Evolutionary conservation across 225 moss, liverwort and hornwort species (phyloP), one percentile per base, ranked within the genome.

Genomic region (Bryoerythrophyllum caledonicum): DNA sequence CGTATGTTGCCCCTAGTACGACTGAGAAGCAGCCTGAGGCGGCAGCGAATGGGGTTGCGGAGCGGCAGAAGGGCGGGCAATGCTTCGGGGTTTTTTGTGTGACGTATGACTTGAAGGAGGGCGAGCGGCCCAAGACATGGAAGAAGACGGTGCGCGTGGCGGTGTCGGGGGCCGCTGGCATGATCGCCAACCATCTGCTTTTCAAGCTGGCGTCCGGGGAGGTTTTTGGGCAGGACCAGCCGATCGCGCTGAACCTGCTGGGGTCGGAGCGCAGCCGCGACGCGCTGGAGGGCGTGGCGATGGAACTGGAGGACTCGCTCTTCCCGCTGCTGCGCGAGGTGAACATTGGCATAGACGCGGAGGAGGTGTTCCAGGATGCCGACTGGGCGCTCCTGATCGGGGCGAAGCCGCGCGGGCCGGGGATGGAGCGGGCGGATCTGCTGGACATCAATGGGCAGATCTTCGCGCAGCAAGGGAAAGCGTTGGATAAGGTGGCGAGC

Each of bases 141-240:
- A 95, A 93, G 83, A 99, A 99, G 79, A 88, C 88, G 4, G 95
- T 95, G 1, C 90, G 95, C 6, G 80, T 99, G 68, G 91, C 93
- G 2, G 97, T 97, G 23, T 99, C 95, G 26, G 95, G 95, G 0
- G 97, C 97, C 19, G 97, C 95, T 13, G 97, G 97, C 2, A 94
- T 91, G 71, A 99, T 99, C 35, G 85, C 94, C 9, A 99, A 99
- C 77, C 97, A 99, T 60, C 53, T 95, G 26, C 77, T 99, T n/a
- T 99, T 99, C 87, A 99, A 99, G 88, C 90, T 99, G 52, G 97
- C 97, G 14, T 90, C 93, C 2, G 97, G 95, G 34, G 97, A 99
- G 71, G 97, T 99, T 3, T 99, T 99, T 24, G 97, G 97, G 7
- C 94, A 89, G 11, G 94, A 99, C 66, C 95, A 99, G 77, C 95